These are phyloP conservation scores for Clonostachys sp. DNA, from an alignment of 2,329 filamentous ascomycete species.

Conservation along the genomic window DNA sequence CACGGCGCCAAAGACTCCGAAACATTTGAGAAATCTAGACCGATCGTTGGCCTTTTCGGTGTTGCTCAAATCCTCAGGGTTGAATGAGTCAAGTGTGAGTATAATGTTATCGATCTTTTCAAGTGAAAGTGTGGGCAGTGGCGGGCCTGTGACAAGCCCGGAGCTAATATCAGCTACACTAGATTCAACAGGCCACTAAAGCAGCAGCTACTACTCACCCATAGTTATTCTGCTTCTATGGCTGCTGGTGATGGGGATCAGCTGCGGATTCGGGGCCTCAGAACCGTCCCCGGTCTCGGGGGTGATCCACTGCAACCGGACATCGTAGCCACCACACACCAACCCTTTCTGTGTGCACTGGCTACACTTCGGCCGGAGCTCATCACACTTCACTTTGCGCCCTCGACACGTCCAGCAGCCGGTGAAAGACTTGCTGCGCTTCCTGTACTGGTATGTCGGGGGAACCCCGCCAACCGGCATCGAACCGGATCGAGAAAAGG, in stretches of 20 bases:
- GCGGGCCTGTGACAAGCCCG: background rate
- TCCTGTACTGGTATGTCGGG: background rate
- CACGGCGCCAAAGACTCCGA: background rate
- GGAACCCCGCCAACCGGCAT: too few species aligned
- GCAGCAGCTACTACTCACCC: background rate
- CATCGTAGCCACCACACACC: conserved; percentile 21
- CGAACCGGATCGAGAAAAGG: too few species aligned
- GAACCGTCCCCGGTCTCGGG: background rate
- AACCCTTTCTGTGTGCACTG: conserved; percentile 23
- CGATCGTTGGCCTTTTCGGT: background rate
- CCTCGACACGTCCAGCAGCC: conserved; percentile 30
- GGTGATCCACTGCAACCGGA: conserved; percentile 18
- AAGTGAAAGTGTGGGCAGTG: too few species aligned
- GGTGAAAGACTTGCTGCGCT: conserved; percentile 17
- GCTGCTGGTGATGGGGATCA: background rate
- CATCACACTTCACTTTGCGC: conserved; percentile 31
- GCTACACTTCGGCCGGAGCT: conserved; percentile 21
- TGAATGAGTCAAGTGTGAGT: background rate
- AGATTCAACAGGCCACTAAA: background rate
- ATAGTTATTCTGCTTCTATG: too few species aligned
- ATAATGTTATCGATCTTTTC: background rate
- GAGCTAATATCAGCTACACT: too few species aligned
- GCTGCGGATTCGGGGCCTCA: background rate
- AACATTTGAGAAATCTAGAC: background rate
- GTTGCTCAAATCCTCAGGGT: background rate